Evolutionary conservation across 2,329 filamentous ascomycete genomes (phyloP), one percentile per base, ranked within the genome.

Genomic region (Alternaria dauci): DNA sequence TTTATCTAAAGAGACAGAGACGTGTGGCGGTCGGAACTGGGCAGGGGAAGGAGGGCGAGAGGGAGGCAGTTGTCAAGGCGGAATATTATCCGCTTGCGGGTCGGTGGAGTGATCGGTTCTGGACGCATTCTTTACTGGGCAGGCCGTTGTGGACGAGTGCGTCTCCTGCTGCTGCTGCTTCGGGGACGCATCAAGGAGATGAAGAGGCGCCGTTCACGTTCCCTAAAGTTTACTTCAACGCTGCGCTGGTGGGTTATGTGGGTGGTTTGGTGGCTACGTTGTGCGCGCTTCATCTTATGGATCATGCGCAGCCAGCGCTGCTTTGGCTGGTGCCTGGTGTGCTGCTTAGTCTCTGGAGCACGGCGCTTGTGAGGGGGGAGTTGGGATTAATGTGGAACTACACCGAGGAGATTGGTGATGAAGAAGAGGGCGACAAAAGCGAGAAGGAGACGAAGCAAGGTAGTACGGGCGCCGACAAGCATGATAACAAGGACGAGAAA

Each of bases 271-370:
- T 93, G 2, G 82, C 84, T 2, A 97, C 94, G 0, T 79, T 97
- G 18, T 81, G 85, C 0, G 91, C 93, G 70, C 90, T 98, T 80
- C 84, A 93, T 51, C 80, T 92, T 9, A 95, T 88, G 72, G 85
- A 90, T 47, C 92, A 92, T 63, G 92, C 92, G 3, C 94, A 99
- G 75, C 94, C 94, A 0, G 94, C 95, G 8, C 84, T 99, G 32
- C 82, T 99, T 14, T 98, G 98, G 75, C 87, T 99, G 7, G 95
- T 98, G 0, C 94, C 94, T 0, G 90, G 91, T 0, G 92, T 98
- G 0, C 81, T 97, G 5, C 83, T 86, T 1, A 86, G 89, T 1
- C 75, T 95, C 1, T 96, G 92, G 90, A 78, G 88, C 4, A 95
- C 91, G 2, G 94, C 90, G 0, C 68, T 89, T 5, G 75, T 85